phyloP scores from a whole-genome alignment of 495 filamentous ascomycete genomes.

The Podospora didyma region DNA sequence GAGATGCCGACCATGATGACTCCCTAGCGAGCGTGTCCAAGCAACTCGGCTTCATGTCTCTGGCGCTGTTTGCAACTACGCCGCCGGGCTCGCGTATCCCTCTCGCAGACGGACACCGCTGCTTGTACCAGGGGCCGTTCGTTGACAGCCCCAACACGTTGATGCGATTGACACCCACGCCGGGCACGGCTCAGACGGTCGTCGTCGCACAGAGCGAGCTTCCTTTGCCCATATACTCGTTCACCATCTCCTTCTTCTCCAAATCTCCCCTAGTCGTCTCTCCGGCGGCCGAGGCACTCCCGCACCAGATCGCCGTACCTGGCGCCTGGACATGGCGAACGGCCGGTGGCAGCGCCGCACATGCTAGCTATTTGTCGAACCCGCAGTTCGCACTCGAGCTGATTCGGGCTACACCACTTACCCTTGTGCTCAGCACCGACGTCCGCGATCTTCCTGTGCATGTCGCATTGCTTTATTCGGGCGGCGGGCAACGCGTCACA shows the following conservation, averaged over 20 bases:
- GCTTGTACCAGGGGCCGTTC: conserved; percentile 63
- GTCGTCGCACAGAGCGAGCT: conserved; percentile 77
- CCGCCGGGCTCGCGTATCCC: conserved; percentile 66
- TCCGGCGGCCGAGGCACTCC: conserved; percentile 55
- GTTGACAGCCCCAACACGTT: conserved; percentile 93
- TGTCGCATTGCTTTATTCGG: conserved; percentile 74
- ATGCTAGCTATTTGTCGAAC: conserved; percentile 70
- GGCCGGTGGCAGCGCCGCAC: conserved; percentile 78
- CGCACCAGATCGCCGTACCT: conserved; percentile 47
- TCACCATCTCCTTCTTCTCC: conserved; percentile 82
- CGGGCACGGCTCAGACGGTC: conserved; percentile 61
- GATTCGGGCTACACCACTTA: conserved; percentile 51
- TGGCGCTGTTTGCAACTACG: conserved; percentile 68
- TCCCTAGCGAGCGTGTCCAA: conserved; percentile 38
- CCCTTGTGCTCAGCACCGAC: conserved; percentile 66
- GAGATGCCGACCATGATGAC: conserved; percentile 8
- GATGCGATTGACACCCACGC: conserved; percentile 63
- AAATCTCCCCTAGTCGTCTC: conserved; percentile 52
- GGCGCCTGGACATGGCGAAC: conserved; percentile 73
- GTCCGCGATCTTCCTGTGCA: conserved; percentile 64
- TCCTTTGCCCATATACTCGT: conserved; percentile 62
- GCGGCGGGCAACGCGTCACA: conserved; percentile 61
- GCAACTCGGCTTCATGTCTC: conserved; percentile 72
- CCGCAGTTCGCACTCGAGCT: conserved; percentile 76
- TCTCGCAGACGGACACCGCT: conserved; percentile 59